Conservation (phyloP, 108 stramenopile genomes). For the Cyclotella choctawhatcheeana region DNA sequence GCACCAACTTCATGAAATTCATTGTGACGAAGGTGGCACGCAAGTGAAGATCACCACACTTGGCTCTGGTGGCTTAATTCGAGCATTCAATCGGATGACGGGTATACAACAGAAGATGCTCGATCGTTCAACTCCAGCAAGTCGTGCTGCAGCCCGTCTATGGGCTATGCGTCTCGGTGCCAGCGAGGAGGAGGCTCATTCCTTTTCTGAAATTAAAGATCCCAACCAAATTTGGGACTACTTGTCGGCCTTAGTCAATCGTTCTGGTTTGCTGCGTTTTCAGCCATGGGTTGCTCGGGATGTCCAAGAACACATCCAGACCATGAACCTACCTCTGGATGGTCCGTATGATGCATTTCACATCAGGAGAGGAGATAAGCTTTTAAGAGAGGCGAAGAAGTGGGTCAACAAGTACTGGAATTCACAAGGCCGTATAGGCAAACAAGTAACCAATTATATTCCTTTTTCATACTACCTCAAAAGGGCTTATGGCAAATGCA, state of each 20-base stretch:
- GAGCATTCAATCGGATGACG: background rate
- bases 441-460: conserved; percentile 5
- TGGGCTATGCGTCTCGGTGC: conserved; percentile 35
- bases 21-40: background rate
- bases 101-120: background rate
- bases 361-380: conserved; percentile 23
- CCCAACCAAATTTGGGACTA: conserved; percentile 34
- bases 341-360: conserved; percentile 31
- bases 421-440: background rate
- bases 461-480: conserved; percentile 29
- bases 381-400: conserved; percentile 7
- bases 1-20: background rate
- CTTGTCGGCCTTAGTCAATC: conserved; percentile 16
- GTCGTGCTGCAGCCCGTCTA: background rate
- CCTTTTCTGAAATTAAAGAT: conserved; percentile 11
- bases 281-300: conserved; percentile 43
- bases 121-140: background rate
- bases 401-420: conserved; percentile 12
- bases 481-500: conserved; percentile 4
- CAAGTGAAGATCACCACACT: background rate
- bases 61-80: background rate
- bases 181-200: conserved; percentile 1
- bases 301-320: conserved; percentile 19
- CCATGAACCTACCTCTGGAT: conserved; percentile 4
- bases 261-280: conserved; percentile 27